These are phyloP conservation scores for Persicaria maculosa DNA, from an alignment of 148 eudicot species.

Conservation along the genomic window DNA sequence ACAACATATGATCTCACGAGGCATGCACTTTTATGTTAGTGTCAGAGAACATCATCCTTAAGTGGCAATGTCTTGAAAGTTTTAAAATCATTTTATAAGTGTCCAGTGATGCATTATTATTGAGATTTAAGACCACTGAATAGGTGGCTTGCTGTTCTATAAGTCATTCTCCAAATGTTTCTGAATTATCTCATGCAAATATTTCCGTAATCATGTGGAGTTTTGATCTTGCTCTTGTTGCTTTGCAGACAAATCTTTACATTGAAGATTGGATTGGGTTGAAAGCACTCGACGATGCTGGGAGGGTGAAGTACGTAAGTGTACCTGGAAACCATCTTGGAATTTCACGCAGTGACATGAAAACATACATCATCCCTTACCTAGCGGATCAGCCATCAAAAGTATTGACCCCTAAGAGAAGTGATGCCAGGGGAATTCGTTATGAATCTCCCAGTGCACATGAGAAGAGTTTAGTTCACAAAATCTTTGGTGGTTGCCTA, in stretches of 20 bases:
- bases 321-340: slow-evolving; percentile 79
- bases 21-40: too few species aligned
- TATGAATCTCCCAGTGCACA: slow-evolving; percentile 88
- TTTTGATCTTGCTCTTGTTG: neutral
- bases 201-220: neutral
- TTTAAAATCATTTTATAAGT: too few species aligned
- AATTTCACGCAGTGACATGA: slow-evolving; percentile 46
- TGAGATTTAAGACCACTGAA: too few species aligned
- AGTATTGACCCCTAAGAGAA: neutral
- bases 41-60: too few species aligned
- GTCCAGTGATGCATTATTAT: neutral
- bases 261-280: slow-evolving; percentile 92
- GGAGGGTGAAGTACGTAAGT: slow-evolving; percentile 55
- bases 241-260: slow-evolving; percentile 58
- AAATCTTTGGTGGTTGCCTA: slow-evolving; percentile 87
- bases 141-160: too few species aligned
- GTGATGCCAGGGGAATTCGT: neutral
- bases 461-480: too few species aligned
- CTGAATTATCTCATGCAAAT: too few species aligned
- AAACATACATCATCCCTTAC: slow-evolving; percentile 68
- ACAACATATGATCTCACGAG: too few species aligned
- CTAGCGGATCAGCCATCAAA: slow-evolving; percentile 24
- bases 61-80: too few species aligned
- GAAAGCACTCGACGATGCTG: slow-evolving; percentile 66
- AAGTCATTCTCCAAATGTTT: too few species aligned